These are phyloP conservation scores for Camillea tinctor DNA, from an alignment of 2,329 filamentous ascomycete species.

Conservation along the genomic window DNA sequence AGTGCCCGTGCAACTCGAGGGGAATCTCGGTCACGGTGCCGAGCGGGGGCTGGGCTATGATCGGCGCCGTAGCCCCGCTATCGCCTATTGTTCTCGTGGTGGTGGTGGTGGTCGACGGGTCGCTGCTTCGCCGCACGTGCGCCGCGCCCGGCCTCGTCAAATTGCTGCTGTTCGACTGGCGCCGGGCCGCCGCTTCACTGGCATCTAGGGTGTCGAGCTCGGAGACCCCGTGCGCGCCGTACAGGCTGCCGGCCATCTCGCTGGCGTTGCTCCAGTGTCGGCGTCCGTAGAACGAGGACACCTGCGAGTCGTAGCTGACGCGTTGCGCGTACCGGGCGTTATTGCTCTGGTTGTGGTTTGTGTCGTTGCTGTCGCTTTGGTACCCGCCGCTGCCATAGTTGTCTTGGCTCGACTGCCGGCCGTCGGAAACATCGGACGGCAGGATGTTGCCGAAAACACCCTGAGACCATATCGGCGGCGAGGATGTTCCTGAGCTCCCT, in stretches of 20 bases:
- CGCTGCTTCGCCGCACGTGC: slow-evolving; percentile 21
- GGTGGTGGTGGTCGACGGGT: slow-evolving; percentile 7
- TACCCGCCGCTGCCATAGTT: slow-evolving; percentile 16
- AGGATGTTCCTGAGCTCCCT: slow-evolving; percentile 20
- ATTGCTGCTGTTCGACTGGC: slow-evolving; percentile 27
- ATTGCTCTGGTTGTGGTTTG: slow-evolving; percentile 22
- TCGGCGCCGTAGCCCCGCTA: not conserved
- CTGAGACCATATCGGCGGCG: slow-evolving; percentile 20
- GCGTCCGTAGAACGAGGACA: slow-evolving; percentile 21
- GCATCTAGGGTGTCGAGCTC: slow-evolving; percentile 39
- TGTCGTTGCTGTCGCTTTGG: not conserved
- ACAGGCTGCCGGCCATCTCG: slow-evolving; percentile 43
- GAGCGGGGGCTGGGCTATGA: slow-evolving; percentile 23
- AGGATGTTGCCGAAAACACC: slow-evolving; percentile 16
- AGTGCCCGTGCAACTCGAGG: slow-evolving; percentile 46
- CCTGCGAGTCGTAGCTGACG: slow-evolving; percentile 40
- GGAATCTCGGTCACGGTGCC: slow-evolving; percentile 40
- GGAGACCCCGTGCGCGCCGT: slow-evolving; percentile 29
- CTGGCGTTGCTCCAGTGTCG: slow-evolving; percentile 43
- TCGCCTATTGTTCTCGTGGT: not conserved
- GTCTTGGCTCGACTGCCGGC: slow-evolving; percentile 30
- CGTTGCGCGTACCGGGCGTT: slow-evolving; percentile 16
- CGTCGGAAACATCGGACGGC: slow-evolving; percentile 19
- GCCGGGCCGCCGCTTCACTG: slow-evolving; percentile 37
- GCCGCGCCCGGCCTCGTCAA: slow-evolving; percentile 11